These are phyloP conservation scores for Kurtzmaniella quercitrusa DNA, from an alignment of 1,139 yeast genomes.

Conservation along the genomic window DNA sequence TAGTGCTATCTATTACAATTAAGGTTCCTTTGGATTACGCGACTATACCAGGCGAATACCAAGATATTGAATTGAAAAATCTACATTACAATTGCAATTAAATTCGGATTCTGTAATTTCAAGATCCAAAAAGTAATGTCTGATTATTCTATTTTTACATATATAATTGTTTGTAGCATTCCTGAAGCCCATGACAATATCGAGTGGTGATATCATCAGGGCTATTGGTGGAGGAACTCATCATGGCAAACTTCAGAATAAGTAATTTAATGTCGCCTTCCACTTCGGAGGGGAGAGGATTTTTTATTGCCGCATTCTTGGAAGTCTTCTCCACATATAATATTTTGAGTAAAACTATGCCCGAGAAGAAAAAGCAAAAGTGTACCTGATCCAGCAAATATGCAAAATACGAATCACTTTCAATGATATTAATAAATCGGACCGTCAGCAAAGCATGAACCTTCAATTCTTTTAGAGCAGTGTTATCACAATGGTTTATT, in stretches of 20 bases:
- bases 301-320: neutral
- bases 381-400: slow-evolving; percentile 68
- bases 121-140: no score
- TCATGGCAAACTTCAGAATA: slow-evolving; percentile 8
- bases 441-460: slow-evolving; percentile 42
- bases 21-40: no score
- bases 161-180: slow-evolving; percentile 2
- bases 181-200: slow-evolving; percentile 5
- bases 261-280: slow-evolving; percentile 5
- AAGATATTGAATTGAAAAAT: no score
- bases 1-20: no score
- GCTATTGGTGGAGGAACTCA: slow-evolving; percentile 8
- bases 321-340: slow-evolving; percentile 7
- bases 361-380: slow-evolving; percentile 51
- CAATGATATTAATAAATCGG: slow-evolving; percentile 35
- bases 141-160: no score
- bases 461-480: slow-evolving; percentile 21
- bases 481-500: slow-evolving; percentile 18
- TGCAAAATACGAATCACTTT: slow-evolving; percentile 61
- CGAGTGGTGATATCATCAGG: slow-evolving; percentile 7
- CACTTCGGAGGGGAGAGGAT: slow-evolving; percentile 3
- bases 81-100: no score
- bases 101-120: no score
- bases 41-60: no score
- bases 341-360: slow-evolving; percentile 38